Evolutionary conservation across 768 basidiomycete genomes (phyloP), one percentile per base, ranked within the genome.

Genomic region (Suillus paluster): DNA sequence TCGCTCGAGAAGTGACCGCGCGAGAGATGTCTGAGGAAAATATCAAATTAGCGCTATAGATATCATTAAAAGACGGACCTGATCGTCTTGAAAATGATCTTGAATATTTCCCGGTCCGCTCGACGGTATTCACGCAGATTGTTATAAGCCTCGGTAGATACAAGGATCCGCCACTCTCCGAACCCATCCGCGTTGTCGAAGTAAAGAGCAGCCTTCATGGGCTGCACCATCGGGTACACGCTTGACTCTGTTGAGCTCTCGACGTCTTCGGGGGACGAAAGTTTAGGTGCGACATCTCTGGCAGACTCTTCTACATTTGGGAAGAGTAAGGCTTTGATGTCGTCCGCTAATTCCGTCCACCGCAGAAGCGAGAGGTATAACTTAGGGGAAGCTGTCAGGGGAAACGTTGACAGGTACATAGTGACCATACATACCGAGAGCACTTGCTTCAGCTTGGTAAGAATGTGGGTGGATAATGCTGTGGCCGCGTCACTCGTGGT

Each of bases 61-160:
- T 23, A 11, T 6, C 12, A 9, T 48, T 15, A 19, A 63, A 58
- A 41, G 39, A 67, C 80, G 25, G 55, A 88, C 90, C 79, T 84
- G 68, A 91, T 88, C 69, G 90, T 91, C 74, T 89, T 90, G 44
- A 88, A 66, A 34, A 86, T 80, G 46, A 87, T 85, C 15, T 67
- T 67, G 65, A 87, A 88, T 41, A 73, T 73, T 44, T 81, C 81
- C 14, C 52, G 63, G 61, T 87, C 81, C 25, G 76, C 78, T 54
- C 77, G 77, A 0, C 79, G 79, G 12, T 80, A 66, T 41, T 84
- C 79, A 4, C 84, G 80, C 2, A 90, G 70, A 62, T 84, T 78
- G n/a, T 71, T 72, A 57, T 82, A 79, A 0, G 85, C 87, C 25
- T 80, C 74, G 0, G 77, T 79, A 6, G 84, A 82, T 7, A 89